Conservation (phyloP, 129 eudicot species). For the carrot (Daucus carota) region DNA sequence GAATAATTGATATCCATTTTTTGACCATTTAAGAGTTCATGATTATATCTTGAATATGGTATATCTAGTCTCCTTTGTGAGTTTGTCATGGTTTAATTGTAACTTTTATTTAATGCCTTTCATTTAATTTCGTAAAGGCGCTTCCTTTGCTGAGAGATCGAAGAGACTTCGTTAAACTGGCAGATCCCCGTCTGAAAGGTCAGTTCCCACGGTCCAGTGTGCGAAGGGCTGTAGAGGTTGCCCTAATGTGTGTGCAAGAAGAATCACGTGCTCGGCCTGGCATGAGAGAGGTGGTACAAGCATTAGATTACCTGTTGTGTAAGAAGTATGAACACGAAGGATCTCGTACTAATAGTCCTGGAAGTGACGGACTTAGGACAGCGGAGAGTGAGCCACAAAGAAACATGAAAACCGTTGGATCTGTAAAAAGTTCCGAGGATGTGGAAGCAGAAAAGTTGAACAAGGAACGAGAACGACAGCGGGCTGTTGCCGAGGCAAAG, state of each 20-base stretch:
- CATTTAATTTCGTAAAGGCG: conserved; percentile 25
- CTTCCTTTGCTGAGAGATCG: conserved; percentile 37
- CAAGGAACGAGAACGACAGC: conserved; percentile 31
- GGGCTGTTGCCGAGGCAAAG: conserved; percentile 60
- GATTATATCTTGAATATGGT: not conserved
- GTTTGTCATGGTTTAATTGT: not conserved
- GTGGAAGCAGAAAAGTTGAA: not conserved
- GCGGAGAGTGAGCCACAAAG: conserved; percentile 1
- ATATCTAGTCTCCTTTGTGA: not conserved
- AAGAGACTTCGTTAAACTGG: conserved; percentile 37
- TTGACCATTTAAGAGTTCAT: not conserved
- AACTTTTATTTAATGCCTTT: not conserved
- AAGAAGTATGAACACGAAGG: conserved; percentile 6
- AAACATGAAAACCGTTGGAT: not conserved
- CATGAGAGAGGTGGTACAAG: conserved; percentile 45
- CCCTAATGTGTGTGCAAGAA: conserved; percentile 40
- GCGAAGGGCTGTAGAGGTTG: conserved; percentile 34
- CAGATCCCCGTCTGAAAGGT: conserved; percentile 55
- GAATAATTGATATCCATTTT: not conserved
- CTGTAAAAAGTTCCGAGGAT: not conserved
- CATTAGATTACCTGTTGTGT: conserved; percentile 31
- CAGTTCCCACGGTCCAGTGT: conserved; percentile 30
- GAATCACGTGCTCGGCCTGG: conserved; percentile 43
- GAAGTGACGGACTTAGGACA: not conserved
- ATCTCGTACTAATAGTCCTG: not conserved